These are phyloP conservation scores for Sugiyamaella sp. DNA, from an alignment of 1,139 yeast genomes.

Conservation along the genomic window DNA sequence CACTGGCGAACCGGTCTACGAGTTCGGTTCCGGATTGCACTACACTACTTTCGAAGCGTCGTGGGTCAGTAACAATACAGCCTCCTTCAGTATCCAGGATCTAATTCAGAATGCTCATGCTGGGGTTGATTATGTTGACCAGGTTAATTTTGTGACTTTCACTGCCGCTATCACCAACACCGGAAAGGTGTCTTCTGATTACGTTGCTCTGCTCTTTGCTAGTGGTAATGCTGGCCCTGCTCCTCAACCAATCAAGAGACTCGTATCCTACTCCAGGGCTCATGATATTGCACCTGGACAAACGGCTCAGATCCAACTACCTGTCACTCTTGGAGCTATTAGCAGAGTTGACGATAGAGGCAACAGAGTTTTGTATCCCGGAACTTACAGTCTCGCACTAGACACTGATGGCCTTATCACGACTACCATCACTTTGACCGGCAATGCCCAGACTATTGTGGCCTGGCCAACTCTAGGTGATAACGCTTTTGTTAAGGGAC, in stretches of 20 bases:
- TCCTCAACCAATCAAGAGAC: conserved; percentile 24
- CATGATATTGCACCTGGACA: conserved; percentile 20
- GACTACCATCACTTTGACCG: conserved; percentile 11
- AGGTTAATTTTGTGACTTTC: conserved; percentile 18
- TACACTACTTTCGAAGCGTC: conserved; percentile 22
- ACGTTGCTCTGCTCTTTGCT: conserved; percentile 22
- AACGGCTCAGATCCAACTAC: conserved; percentile 12
- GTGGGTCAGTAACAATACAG: conserved; percentile 7
- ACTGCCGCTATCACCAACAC: conserved; percentile 21
- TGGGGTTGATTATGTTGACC: conserved; percentile 18
- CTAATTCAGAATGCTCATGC: conserved; percentile 13
- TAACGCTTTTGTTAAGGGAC: conserved; percentile 4
- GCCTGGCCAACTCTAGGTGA: conserved; percentile 20
- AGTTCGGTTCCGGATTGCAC: conserved; percentile 26
- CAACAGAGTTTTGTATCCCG: conserved; percentile 24
- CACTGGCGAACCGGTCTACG: conserved; percentile 21
- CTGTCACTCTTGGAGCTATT: conserved; percentile 19
- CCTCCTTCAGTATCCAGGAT: conserved; percentile 16
- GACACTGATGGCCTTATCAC: conserved; percentile 11
- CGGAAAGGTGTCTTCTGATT: conserved; percentile 24
- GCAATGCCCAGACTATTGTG: conserved; percentile 10
- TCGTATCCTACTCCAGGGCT: conserved; percentile 23
- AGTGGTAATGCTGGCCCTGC: conserved; percentile 25
- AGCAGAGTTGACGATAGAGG: conserved; percentile 25
- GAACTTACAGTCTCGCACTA: conserved; percentile 18